Base-by-base conservation (phyloP, 2,329 filamentous ascomycete genomes). In the Didymella segeticola region DNA sequence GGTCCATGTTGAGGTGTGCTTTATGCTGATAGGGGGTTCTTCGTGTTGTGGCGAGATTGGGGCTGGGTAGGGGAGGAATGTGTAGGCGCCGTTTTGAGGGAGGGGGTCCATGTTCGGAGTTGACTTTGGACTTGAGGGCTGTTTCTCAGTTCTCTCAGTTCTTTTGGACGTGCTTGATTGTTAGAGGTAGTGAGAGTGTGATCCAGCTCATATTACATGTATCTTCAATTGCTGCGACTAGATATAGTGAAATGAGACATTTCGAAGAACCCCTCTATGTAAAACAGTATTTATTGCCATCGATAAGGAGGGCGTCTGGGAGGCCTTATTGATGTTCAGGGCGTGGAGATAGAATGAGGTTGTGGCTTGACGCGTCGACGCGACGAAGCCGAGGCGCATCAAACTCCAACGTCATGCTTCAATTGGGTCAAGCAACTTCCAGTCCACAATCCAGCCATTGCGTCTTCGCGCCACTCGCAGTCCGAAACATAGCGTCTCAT, bases 1-100 rank as follows among this genome's bases (percentile, higher is more conserved):
- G 25, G 62, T 69, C 64, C 62, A 69, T 29, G 66, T 52, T 33
- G 66, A 64, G 12, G 63, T 61, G 45, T 63, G 58, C 17, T 53
- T 47, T 22, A 67, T 50, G 1, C 25, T 36, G 15, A 61, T 31
- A 10, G 51, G 22, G 4, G 49, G 26, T 15, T 19, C 9, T n/a
- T n/a, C n/a, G n/a, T n/a, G n/a, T 46, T 31, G 15, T 19, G 31
- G 14, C 2, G 25, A 31, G 30, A 12, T 9, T 19, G 14, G 53
- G 17, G 9, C 23, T 15, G 43, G 37, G 39, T 61, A 61, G 14
- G 50, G 48, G 3, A 66, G 46, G 38, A 64, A 66, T 6, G 53
- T 52, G 42, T 61, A 52, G 23, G 57, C 43, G 20, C 15, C 38
- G 27, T 58, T 51, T 20, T 65, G 48, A 10, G 48, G 43, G 1